Evolutionary conservation across 495 filamentous ascomycete genomes (phyloP), one percentile per base, ranked within the genome.

Genomic region (Hyaloscypha variabilis): DNA sequence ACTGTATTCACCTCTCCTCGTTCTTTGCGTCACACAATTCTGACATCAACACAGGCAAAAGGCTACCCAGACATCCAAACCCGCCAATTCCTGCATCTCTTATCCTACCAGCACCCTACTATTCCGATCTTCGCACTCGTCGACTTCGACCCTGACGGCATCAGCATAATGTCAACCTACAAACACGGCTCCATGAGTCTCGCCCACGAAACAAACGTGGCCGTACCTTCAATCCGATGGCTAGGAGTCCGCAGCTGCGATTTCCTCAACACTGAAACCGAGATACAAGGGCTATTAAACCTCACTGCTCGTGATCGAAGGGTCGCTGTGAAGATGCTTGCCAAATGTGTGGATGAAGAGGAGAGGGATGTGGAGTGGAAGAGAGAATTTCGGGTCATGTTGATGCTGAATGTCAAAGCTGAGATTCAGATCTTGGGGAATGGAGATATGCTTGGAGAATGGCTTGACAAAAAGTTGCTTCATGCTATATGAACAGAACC

Each of bases 51-150:
- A 17, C 64, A 92, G 92, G 91, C 86, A 1, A 98, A 97, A 80
- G 95, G 95, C 0, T 98, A 96, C 74, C 94, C 95, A 0, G 95
- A 99, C 71, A 80, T 97, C 26, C 81, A 84, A 6, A 96, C 94
- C 0, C 78, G 96, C 34, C 82, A 84, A 51, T 93, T 97, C 61
- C 79, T 91, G 3, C 75, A 76, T 25, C 29, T 74, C n/a, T 26
- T 89, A 0, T 78, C 81, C 2, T 69, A 63, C 1, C 62, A 62
- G 6, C 71, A 70, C 57, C 72, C 77, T 2, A 42, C 70, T 1
- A 72, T 86, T 1, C 82, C 79, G 0, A 82, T 95, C 29, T 88
- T 85, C 62, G 87, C 80, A 1, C 79, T 98, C 0, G 87, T 93
- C 1, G 95, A 99, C 71, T 91, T 87, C 60, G 94, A 98, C 67